Percentiles rank a stretch among this genome's conserved stretches.
phyloP scores from a whole-genome alignment of 805 yeast genomes.

The Candida suzukii region DNA sequence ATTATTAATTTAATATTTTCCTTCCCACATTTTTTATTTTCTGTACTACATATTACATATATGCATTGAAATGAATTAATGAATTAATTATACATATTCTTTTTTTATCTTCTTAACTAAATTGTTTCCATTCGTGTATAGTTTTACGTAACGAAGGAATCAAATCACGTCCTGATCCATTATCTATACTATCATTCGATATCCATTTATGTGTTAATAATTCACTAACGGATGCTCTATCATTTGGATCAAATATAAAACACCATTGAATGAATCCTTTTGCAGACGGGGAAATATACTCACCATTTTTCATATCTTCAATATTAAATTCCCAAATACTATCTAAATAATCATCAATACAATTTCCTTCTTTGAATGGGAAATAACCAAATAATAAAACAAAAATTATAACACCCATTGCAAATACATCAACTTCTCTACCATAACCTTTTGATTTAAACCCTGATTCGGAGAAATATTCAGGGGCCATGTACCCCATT shows the following conservation, averaged over 20 bases:
- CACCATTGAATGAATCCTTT: slow-evolving; percentile 1
- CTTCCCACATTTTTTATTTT: background rate
- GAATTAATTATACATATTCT: slow-evolving; percentile 56
- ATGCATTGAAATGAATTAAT: background rate
- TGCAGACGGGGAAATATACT: background rate
- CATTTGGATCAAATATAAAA: background rate
- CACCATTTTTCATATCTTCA: background rate
- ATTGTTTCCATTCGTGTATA: background rate
- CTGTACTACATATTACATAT: background rate
- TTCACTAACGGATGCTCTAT: background rate
- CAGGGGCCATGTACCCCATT: slow-evolving; percentile 92
- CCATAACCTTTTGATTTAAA: background rate
- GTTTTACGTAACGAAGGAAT: background rate
- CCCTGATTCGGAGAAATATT: slow-evolving; percentile 38
- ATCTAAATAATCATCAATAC: background rate
- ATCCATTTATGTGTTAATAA: slow-evolving; percentile 1
- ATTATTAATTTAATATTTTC: background rate
- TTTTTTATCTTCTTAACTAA: slow-evolving; percentile 15
- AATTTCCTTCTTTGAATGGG: background rate
- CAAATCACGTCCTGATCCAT: background rate
- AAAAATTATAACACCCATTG: slow-evolving; percentile 1
- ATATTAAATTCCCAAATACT: background rate
- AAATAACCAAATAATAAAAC: background rate
- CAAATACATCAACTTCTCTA: background rate
- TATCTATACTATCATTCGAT: too few species aligned